These are phyloP conservation scores for Lathyrus aphaca DNA, from an alignment of 306 rosid species.

Conservation along the genomic window DNA sequence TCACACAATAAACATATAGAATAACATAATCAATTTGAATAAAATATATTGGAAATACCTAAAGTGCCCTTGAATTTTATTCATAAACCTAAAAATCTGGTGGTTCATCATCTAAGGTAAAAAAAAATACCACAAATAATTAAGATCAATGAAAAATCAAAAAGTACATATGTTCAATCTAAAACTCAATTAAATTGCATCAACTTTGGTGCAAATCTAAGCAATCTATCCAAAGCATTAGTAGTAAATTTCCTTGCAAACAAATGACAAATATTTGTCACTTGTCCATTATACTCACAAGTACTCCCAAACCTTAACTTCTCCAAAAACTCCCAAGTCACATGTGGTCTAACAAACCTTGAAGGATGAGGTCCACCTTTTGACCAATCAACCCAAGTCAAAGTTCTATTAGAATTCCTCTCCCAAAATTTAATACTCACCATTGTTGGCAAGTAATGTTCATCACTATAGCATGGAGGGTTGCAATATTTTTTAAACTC, in stretches of 20 bases:
- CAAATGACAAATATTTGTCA: slow-evolving; percentile 57
- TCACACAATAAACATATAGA: no score
- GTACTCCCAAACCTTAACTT: slow-evolving; percentile 55
- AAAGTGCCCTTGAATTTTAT: not conserved
- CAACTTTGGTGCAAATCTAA: slow-evolving; percentile 72
- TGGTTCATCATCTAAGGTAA: not conserved
- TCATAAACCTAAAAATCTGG: not conserved
- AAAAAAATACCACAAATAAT: not conserved
- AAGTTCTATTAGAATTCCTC: slow-evolving; percentile 66
- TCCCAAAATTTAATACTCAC: slow-evolving; percentile 53
- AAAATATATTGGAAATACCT: no score
- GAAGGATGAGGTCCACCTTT: slow-evolving; percentile 81
- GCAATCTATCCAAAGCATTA: slow-evolving; percentile 65
- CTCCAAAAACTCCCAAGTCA: slow-evolving; percentile 52
- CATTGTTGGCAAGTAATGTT: slow-evolving; percentile 79
- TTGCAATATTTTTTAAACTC: slow-evolving; percentile 51
- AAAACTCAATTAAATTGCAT: slow-evolving; percentile 62
- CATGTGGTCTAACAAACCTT: slow-evolving; percentile 48
- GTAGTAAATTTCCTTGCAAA: slow-evolving; percentile 85
- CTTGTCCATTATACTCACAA: slow-evolving; percentile 66
- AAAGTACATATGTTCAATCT: not conserved
- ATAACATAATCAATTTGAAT: no score
- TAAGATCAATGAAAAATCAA: slow-evolving; percentile 8
- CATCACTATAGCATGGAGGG: slow-evolving; percentile 67
- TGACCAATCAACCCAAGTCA: slow-evolving; percentile 94